Evolutionary conservation across 768 basidiomycete genomes (phyloP).

Genomic region (Dendrothele bispora): DNA sequence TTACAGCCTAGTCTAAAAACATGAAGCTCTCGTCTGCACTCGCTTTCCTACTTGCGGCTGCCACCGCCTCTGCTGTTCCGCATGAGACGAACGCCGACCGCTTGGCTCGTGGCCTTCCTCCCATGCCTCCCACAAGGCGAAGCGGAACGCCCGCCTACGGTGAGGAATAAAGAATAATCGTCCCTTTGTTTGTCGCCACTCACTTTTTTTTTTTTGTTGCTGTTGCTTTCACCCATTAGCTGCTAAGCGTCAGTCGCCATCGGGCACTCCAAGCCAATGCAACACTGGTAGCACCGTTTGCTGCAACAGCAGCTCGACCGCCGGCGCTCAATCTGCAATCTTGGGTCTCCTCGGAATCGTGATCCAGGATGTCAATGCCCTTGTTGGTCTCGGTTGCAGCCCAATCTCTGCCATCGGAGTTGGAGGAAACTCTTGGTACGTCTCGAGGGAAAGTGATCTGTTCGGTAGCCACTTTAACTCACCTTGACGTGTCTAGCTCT

Average conservation of each 20-base stretch:
- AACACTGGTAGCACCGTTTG: constrained; percentile 44
- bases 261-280: constrained; percentile 33
- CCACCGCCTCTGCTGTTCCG: constrained; percentile 30
- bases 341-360: constrained; percentile 31
- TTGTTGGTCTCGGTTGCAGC: constrained; percentile 37
- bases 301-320: constrained; percentile 34
- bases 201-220: background rate
- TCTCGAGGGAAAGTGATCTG: too few species aligned
- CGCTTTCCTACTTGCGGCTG: constrained; percentile 36
- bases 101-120: constrained; percentile 52
- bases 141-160: constrained; percentile 28
- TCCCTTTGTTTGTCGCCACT: background rate
- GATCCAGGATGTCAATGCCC: constrained; percentile 13
- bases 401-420: constrained; percentile 30
- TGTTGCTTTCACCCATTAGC: constrained; percentile 21
- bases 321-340: constrained; percentile 17
- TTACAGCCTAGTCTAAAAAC: constrained; percentile 2
- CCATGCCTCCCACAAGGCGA: constrained; percentile 43
- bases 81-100: constrained; percentile 53
- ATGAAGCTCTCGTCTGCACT: constrained; percentile 44
- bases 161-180: constrained; percentile 18
- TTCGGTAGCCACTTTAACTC: constrained; percentile 1
- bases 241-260: constrained; percentile 36
- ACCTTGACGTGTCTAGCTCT: constrained; percentile 22
- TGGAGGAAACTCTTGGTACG: constrained; percentile 24